A percentile compares a stretch with the other conserved stretches of the same genome.
Conservation (phyloP, 192 early-diverging fungal genomes). For the Umbelopsis sp. region DNA sequence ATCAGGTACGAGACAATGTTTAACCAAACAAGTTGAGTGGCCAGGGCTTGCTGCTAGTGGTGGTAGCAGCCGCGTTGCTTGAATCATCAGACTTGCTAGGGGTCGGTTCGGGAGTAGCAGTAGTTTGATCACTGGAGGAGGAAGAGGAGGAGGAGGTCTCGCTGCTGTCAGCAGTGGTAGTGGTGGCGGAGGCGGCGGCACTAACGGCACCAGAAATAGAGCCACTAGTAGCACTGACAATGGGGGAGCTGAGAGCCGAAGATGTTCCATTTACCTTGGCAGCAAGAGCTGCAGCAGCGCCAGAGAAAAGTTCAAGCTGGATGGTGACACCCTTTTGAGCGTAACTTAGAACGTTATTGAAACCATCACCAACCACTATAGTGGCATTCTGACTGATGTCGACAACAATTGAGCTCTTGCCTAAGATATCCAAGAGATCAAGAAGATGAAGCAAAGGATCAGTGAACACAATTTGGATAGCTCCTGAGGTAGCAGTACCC, state of each 20-base stretch:
- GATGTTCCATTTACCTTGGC: constrained; percentile 6
- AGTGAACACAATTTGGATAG: constrained; percentile 16
- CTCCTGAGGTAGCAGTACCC: constrained; percentile 15
- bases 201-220: not conserved
- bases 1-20: not conserved
- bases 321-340: constrained; percentile 1
- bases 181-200: not conserved
- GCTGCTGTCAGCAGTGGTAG: not conserved
- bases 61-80: constrained; percentile 3
- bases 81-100: not conserved
- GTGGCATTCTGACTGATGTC: constrained; percentile 27
- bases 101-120: not conserved
- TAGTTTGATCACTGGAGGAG: not conserved
- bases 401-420: constrained; percentile 9
- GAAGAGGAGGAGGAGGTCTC: not conserved
- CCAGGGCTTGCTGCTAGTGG: not conserved
- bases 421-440: constrained; percentile 23
- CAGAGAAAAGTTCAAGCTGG: not conserved
- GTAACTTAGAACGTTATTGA: constrained; percentile 13
- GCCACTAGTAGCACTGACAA: not conserved
- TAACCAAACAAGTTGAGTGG: constrained; percentile 7
- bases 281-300: not conserved
- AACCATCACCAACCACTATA: constrained; percentile 4
- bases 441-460: constrained; percentile 12
- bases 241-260: not conserved